Conservation (phyloP, 2,329 filamentous ascomycete species). For the Neonectria coccinea region DNA sequence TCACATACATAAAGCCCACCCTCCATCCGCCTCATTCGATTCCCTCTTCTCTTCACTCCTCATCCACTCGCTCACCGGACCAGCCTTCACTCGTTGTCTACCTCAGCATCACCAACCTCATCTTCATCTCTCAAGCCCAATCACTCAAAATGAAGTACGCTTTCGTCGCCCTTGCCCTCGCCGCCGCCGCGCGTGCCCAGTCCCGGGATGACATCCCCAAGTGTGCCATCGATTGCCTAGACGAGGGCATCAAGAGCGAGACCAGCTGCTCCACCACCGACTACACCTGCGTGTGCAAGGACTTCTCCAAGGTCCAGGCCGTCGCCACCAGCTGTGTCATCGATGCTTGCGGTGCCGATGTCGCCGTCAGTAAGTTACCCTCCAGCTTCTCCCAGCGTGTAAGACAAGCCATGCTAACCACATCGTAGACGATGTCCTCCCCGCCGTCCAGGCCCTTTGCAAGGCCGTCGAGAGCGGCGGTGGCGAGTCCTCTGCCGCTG, state of each 20-base stretch:
- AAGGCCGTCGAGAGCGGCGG: constrained; percentile 21
- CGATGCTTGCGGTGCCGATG: constrained; percentile 50
- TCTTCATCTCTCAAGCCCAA: constrained; percentile 11
- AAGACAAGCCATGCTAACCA: constrained; percentile 33
- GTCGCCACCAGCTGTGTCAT: constrained; percentile 53
- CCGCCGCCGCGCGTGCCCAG: constrained; percentile 52
- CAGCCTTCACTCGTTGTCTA: constrained; percentile 49
- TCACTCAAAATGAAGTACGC: constrained; percentile 55
- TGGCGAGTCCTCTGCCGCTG: constrained; percentile 27
- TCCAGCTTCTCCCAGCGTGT: background rate
- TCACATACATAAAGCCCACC: constrained; percentile 49
- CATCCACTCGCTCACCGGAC: constrained; percentile 49
- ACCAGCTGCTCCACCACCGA: constrained; percentile 51
- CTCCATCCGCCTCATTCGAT: constrained; percentile 30
- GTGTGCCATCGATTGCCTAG: constrained; percentile 55
- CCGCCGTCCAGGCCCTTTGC: constrained; percentile 53
- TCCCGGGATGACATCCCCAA: constrained; percentile 50
- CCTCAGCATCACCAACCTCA: constrained; percentile 14
- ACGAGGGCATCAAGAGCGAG: constrained; percentile 46
- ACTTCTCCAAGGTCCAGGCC: constrained; percentile 49
- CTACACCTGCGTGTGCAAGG: constrained; percentile 51
- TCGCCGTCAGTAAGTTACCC: constrained; percentile 53
- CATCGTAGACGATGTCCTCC: constrained; percentile 53
- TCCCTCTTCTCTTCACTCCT: constrained; percentile 35
- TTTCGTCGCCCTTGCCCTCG: constrained; percentile 50